phyloP scores from a whole-genome alignment of 768 basidiomycete genomes.

The Rossbeevera mucosa region DNA sequence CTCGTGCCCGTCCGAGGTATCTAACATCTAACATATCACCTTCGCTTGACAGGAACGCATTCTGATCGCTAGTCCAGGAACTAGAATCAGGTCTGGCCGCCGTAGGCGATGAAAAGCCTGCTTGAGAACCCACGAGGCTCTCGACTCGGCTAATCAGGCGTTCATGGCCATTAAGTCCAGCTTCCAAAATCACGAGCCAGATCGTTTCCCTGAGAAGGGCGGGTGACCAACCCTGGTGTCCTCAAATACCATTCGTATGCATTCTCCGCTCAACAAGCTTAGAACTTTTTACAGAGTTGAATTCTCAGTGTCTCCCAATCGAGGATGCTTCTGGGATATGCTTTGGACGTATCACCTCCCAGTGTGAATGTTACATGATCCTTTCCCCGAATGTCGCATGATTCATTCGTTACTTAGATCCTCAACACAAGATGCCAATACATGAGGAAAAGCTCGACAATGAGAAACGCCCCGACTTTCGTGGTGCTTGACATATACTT shows the following conservation, averaged over 20 bases:
- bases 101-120: slow-evolving; percentile 4
- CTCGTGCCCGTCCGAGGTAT: neutral
- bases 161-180: slow-evolving; percentile 1
- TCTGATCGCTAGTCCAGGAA: neutral
- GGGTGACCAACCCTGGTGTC: neutral
- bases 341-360: neutral
- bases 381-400: neutral
- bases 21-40: neutral
- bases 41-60: neutral
- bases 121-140: slow-evolving; percentile 7
- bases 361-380: neutral
- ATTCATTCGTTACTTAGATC: neutral
- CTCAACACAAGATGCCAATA: neutral
- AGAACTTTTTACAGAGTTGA: neutral
- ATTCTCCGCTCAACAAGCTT: neutral
- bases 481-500: neutral
- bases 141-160: neutral
- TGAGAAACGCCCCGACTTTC: neutral
- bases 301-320: slow-evolving; percentile 1
- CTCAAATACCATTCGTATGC: neutral
- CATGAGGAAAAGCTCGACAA: neutral
- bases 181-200: slow-evolving; percentile 15
- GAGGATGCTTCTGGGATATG: neutral
- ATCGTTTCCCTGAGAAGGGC: slow-evolving; percentile 3
- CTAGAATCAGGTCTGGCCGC: slow-evolving; percentile 5